Evolutionary conservation across 352 stramenopile genomes (phyloP).

Genomic region (Phytophthora nicotianae): DNA sequence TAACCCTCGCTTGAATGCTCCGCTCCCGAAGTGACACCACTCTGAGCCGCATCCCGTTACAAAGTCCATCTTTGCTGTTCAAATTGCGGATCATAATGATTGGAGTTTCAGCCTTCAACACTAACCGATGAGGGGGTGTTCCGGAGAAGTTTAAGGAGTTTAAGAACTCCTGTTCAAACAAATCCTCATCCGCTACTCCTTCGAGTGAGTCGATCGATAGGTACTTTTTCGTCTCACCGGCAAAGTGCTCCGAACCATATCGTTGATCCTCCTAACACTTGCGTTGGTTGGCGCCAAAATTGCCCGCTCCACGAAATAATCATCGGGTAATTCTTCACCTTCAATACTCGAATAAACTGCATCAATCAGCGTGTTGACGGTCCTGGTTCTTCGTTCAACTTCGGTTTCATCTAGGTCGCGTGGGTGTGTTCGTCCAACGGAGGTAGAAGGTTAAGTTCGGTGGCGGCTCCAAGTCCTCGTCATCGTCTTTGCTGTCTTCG

Average conservation of each 20-base stretch:
- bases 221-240: neutral
- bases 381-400: neutral
- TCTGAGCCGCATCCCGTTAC: too few relatives aligned
- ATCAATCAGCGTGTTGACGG: neutral
- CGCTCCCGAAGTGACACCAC: too few relatives aligned
- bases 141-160: slow-evolving; percentile 5
- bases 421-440: neutral
- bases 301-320: neutral
- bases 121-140: neutral
- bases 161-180: slow-evolving; percentile 3
- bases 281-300: neutral
- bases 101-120: neutral
- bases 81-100: too few relatives aligned
- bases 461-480: neutral
- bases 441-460: neutral
- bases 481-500: neutral
- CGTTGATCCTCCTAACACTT: neutral
- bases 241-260: neutral
- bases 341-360: neutral
- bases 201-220: neutral
- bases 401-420: too few relatives aligned
- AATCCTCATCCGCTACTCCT: neutral
- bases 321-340: neutral
- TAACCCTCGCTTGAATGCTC: too few relatives aligned
- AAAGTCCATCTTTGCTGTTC: too few relatives aligned